Conservation (phyloP, 768 basidiomycete species). For the Trametes villosa region DNA sequence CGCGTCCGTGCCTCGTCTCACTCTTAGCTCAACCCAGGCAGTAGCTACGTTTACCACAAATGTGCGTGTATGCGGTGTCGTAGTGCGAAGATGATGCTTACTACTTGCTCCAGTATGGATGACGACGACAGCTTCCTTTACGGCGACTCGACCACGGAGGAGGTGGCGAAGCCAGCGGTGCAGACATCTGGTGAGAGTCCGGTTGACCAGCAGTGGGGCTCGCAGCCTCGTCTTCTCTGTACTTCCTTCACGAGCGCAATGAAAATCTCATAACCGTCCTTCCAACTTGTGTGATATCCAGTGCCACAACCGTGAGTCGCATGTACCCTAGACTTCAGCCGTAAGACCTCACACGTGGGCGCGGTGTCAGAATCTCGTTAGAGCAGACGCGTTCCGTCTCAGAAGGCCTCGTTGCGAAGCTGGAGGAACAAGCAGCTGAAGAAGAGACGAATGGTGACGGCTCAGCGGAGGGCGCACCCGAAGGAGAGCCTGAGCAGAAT, state of each 20-base stretch:
- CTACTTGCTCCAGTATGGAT: conserved; percentile 14
- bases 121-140: conserved; percentile 41
- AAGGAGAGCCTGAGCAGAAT: conserved; percentile 38
- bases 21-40: background rate
- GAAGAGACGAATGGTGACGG: conserved; percentile 30
- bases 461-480: conserved; percentile 33
- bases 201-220: conserved; percentile 28
- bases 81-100: too few species aligned
- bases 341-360: conserved; percentile 27
- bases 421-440: conserved; percentile 50
- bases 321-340: conserved; percentile 33
- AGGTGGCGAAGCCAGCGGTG: conserved; percentile 29
- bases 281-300: conserved; percentile 46
- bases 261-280: conserved; percentile 35
- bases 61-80: background rate
- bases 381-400: conserved; percentile 45
- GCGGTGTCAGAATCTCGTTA: conserved; percentile 41
- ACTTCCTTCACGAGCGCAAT: conserved; percentile 42
- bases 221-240: conserved; percentile 35
- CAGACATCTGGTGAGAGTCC: conserved; percentile 52
- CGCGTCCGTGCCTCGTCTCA: background rate
- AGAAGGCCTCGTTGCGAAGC: conserved; percentile 52
- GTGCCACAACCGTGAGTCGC: conserved; percentile 65
- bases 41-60: background rate
- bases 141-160: conserved; percentile 33